Percentiles rank a stretch among this genome's conserved stretches.
phyloP scores from a whole-genome alignment of 2,329 filamentous ascomycete species.

The Pyrenophora tritici-repentis region DNA sequence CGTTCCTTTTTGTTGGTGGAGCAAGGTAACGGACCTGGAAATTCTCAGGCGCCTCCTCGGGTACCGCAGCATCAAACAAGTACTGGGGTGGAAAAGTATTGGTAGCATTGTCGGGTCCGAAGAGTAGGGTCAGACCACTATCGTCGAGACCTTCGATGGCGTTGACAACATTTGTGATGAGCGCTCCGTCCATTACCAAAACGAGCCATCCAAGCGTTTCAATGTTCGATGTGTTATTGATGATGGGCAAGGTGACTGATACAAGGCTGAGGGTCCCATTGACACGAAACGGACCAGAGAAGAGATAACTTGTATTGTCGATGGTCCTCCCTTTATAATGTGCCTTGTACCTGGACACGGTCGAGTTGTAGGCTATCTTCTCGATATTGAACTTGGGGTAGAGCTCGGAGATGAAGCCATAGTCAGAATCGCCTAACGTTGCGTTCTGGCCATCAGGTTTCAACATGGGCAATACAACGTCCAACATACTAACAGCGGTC shows the following conservation, averaged over 20 bases:
- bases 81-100: conserved; percentile 58
- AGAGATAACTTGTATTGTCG: conserved; percentile 60
- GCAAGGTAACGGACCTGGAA: conserved; percentile 40
- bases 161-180: conserved; percentile 65
- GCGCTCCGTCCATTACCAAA: conserved; percentile 69
- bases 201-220: conserved; percentile 85
- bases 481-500: conserved; percentile 54
- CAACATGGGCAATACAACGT: conserved; percentile 67
- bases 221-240: conserved; percentile 64
- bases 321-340: conserved; percentile 52
- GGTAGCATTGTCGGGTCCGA: conserved; percentile 68
- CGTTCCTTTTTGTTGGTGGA: conserved; percentile 36
- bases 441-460: conserved; percentile 63
- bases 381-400: conserved; percentile 80
- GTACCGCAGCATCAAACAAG: conserved; percentile 31
- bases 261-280: conserved; percentile 76
- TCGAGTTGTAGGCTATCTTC: conserved; percentile 37
- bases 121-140: conserved; percentile 71
- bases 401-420: conserved; percentile 72
- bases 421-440: conserved; percentile 62
- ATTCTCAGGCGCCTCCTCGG: conserved; percentile 26
- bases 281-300: conserved; percentile 75
- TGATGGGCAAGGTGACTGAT: conserved; percentile 80
- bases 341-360: conserved; percentile 47
- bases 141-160: conserved; percentile 72